phyloP scores from a whole-genome alignment of 2,329 filamentous ascomycete species.

The Chrysoporthe puriensis region DNA sequence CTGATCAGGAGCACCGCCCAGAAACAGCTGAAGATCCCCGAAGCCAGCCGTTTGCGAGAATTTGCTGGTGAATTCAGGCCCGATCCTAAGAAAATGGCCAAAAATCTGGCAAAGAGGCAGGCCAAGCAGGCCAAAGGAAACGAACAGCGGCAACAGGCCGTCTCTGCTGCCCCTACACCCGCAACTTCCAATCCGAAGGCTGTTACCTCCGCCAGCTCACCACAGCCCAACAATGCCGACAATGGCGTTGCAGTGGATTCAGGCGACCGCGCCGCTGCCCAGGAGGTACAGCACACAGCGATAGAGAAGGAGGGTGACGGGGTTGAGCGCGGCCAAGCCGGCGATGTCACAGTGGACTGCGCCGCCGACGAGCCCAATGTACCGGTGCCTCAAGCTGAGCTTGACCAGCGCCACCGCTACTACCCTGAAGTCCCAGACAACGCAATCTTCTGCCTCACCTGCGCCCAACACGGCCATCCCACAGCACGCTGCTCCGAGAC shows the following conservation, averaged over 20 bases:
- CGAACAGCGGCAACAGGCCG: neutral
- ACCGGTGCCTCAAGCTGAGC: constrained; percentile 36
- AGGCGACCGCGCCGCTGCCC: neutral
- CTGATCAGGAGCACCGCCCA: neutral
- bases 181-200: neutral
- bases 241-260: neutral
- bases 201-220: neutral
- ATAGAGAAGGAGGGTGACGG: constrained; percentile 5
- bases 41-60: constrained; percentile 11
- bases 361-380: constrained; percentile 3
- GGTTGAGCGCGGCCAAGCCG: neutral
- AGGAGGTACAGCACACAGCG: neutral
- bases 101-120: neutral
- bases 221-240: neutral
- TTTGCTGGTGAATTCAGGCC: constrained; percentile 16
- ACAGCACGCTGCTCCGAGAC: constrained; percentile 49
- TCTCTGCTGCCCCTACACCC: neutral
- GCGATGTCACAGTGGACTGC: neutral
- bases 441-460: constrained; percentile 54
- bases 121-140: constrained; percentile 2
- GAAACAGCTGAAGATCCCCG: constrained; percentile 10
- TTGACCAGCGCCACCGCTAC: constrained; percentile 49
- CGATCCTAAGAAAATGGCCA: neutral
- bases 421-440: constrained; percentile 54
- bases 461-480: constrained; percentile 53